A percentile compares a stretch with the other conserved stretches of the same genome.
These are phyloP conservation scores for Fraxinus albicans DNA, from an alignment of 305 asterid genomes.

Conservation along the genomic window DNA sequence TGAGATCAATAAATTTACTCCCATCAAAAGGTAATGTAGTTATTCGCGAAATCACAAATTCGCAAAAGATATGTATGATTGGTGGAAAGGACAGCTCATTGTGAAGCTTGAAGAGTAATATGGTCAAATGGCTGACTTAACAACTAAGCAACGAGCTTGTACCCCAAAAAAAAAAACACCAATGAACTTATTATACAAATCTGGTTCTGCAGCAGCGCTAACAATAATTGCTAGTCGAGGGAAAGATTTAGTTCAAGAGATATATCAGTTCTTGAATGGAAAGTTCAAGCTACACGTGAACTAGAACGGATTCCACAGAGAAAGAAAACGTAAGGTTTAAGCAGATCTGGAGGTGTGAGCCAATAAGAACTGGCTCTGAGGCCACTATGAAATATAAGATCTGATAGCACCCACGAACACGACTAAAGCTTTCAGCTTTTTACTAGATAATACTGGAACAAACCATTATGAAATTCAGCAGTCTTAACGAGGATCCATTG, in stretches of 20 bases:
- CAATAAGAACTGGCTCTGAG: slow-evolving; percentile 27
- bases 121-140: too few species aligned
- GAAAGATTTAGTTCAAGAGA: neutral
- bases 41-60: neutral
- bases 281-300: neutral
- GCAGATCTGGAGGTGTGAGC: slow-evolving; percentile 42
- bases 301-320: slow-evolving; percentile 18
- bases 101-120: neutral
- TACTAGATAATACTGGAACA: slow-evolving; percentile 44
- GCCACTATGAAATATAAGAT: slow-evolving; percentile 34
- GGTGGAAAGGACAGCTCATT: neutral
- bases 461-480: slow-evolving; percentile 38
- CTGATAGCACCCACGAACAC: slow-evolving; percentile 22
- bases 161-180: too few species aligned
- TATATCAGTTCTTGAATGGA: neutral
- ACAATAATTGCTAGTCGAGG: too few species aligned
- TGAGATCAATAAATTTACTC: neutral
- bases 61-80: neutral
- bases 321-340: slow-evolving; percentile 22
- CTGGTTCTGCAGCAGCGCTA: too few species aligned
- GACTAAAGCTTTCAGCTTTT: slow-evolving; percentile 7
- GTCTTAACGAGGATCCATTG: slow-evolving; percentile 55
- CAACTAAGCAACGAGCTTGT: too few species aligned
- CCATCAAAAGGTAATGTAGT: neutral
- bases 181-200: too few species aligned